These are phyloP conservation scores for Amoebophrya sp. DNA, from an alignment of 169 alveolate genomes.

Conservation along the genomic window DNA sequence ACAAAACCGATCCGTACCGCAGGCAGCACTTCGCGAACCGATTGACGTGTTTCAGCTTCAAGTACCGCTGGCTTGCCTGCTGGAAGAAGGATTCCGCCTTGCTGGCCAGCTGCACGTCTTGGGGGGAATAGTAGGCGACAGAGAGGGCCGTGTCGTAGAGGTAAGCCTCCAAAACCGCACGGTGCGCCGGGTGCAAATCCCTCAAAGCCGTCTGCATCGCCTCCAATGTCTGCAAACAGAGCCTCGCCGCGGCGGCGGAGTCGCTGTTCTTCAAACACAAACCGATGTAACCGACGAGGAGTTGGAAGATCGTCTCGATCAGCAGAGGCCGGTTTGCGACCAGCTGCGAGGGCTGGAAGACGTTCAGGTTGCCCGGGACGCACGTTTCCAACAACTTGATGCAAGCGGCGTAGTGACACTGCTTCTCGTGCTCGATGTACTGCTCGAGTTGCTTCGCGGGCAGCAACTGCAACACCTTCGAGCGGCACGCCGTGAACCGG, in stretches of 20 bases:
- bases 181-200: conserved; percentile 11
- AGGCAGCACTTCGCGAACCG: conserved; percentile 34
- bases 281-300: conserved; percentile 33
- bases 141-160: conserved; percentile 33
- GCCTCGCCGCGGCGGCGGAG: conserved; percentile 25
- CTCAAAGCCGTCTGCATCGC: conserved; percentile 21
- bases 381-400: conserved; percentile 20
- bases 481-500: conserved; percentile 28
- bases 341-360: conserved; percentile 23
- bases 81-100: conserved; percentile 22
- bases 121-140: neutral
- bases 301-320: conserved; percentile 33
- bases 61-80: conserved; percentile 28
- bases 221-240: neutral
- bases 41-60: neutral
- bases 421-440: conserved; percentile 24
- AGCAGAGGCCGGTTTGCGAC: conserved; percentile 20
- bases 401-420: conserved; percentile 30
- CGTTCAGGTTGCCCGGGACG: conserved; percentile 30
- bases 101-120: neutral
- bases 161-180: conserved; percentile 30
- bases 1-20: conserved; percentile 28
- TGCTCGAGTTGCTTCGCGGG: neutral
- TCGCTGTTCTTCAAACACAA: conserved; percentile 23
- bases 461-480: conserved; percentile 26